phyloP scores from a whole-genome alignment of 1,139 yeast genomes.

The Magnusiomyces tetraspermus region DNA sequence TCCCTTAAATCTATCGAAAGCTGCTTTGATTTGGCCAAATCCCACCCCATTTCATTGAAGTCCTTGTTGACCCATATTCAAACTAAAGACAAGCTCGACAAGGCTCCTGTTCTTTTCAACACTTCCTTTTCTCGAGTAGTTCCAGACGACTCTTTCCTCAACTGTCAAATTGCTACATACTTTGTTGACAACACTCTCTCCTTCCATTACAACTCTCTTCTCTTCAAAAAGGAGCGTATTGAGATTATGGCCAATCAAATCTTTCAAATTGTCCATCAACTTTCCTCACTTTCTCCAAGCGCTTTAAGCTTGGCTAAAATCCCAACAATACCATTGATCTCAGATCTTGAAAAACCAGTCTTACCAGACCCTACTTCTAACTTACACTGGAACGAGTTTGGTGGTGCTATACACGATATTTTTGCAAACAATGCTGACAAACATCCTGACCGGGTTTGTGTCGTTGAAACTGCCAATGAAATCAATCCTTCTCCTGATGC shows the following conservation, averaged over 20 bases:
- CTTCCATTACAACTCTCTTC: slow-evolving; percentile 63
- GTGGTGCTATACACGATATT: slow-evolving; percentile 95
- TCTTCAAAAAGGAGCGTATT: slow-evolving; percentile 65
- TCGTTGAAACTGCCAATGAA: slow-evolving; percentile 79
- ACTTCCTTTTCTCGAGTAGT: slow-evolving; percentile 48
- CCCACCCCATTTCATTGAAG: slow-evolving; percentile 39
- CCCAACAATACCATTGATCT: slow-evolving; percentile 50
- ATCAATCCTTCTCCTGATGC: slow-evolving; percentile 36
- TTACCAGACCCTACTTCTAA: slow-evolving; percentile 85
- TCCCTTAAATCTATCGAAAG: slow-evolving; percentile 42
- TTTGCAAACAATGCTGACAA: slow-evolving; percentile 74
- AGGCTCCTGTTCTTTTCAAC: slow-evolving; percentile 55
- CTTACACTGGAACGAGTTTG: slow-evolving; percentile 81
- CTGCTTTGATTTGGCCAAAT: slow-evolving; percentile 33
- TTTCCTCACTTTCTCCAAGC: slow-evolving; percentile 22
- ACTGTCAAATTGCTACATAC: slow-evolving; percentile 41
- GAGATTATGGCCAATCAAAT: slow-evolving; percentile 66
- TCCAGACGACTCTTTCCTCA: slow-evolving; percentile 39
- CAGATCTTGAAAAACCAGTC: slow-evolving; percentile 46
- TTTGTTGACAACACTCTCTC: slow-evolving; percentile 32
- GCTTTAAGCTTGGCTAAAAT: slow-evolving; percentile 43
- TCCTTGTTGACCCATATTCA: slow-evolving; percentile 49
- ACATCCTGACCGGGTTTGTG: slow-evolving; percentile 81
- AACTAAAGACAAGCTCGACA: slow-evolving; percentile 41
- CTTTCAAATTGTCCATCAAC: slow-evolving; percentile 39